Evolutionary conservation across 768 basidiomycete genomes (phyloP).

Genomic region (Rhodotorula taiwanensis): DNA sequence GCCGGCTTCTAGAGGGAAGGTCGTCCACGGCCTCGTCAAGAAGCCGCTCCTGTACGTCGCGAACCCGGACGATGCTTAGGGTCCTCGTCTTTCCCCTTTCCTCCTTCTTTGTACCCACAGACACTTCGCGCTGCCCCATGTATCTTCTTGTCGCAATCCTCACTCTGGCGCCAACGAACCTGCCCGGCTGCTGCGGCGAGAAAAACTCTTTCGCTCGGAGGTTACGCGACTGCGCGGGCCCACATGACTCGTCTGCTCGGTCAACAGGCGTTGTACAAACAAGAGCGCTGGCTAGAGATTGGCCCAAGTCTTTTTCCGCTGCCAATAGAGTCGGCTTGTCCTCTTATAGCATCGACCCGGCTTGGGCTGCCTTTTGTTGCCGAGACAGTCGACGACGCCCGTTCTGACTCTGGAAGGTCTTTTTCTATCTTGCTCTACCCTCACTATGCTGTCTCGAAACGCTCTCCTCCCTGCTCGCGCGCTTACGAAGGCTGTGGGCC

Average conservation of each 20-base stretch:
- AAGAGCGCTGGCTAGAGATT: too few species aligned
- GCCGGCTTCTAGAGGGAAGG: not conserved
- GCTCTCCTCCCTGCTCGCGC: not conserved
- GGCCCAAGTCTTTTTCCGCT: not conserved
- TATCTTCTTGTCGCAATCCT: too few species aligned
- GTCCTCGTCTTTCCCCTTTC: not conserved
- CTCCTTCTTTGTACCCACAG: not conserved
- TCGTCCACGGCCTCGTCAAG: conserved; percentile 25
- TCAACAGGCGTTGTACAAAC: too few species aligned
- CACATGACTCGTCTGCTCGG: too few species aligned
- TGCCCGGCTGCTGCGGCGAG: too few species aligned
- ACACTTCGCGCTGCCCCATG: not conserved
- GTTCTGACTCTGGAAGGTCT: too few species aligned
- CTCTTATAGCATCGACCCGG: too few species aligned
- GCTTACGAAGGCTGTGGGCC: not conserved
- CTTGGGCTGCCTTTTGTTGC: not conserved
- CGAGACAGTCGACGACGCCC: too few species aligned
- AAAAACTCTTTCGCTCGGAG: too few species aligned
- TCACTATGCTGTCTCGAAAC: not conserved
- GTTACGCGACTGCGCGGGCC: too few species aligned
- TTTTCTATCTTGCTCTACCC: not conserved
- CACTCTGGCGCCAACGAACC: too few species aligned
- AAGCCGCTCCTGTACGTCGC: conserved; percentile 31
- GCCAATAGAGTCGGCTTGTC: too few species aligned
- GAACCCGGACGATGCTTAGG: conserved; percentile 14